phyloP scores from a whole-genome alignment of 352 stramenopile genomes.

The Phytophthora nicotianae region DNA sequence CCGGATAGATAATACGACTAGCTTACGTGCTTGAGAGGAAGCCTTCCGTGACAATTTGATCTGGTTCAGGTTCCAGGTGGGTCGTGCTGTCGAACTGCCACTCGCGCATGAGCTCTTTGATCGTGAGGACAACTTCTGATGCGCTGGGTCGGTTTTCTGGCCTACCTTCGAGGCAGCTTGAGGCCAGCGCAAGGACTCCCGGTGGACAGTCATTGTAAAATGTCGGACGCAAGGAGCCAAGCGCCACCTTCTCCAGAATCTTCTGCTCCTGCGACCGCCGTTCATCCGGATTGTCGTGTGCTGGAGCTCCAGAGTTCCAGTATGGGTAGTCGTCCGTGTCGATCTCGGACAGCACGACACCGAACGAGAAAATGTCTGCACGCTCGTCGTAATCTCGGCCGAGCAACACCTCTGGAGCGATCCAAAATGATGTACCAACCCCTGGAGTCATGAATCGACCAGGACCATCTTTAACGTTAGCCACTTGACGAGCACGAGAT shows the following conservation, averaged over 20 bases:
- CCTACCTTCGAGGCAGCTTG: conserved; percentile 48
- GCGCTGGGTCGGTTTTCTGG: conserved; percentile 50
- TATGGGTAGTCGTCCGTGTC: conserved; percentile 57
- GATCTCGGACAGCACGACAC: conserved; percentile 54
- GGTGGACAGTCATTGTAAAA: conserved; percentile 59
- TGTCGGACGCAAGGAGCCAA: conserved; percentile 45
- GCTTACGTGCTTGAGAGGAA: conserved; percentile 33
- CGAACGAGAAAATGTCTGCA: conserved; percentile 54
- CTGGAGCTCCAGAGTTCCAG: conserved; percentile 46
- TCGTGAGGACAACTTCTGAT: conserved; percentile 42
- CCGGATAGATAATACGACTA: not conserved
- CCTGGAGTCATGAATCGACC: conserved; percentile 61
- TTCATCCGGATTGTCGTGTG: conserved; percentile 30
- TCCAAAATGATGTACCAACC: conserved; percentile 54
- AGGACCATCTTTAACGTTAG: conserved; percentile 17
- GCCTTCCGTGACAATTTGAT: conserved; percentile 31
- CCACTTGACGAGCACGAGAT: conserved; percentile 45
- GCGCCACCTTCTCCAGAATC: conserved; percentile 46
- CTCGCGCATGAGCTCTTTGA: conserved; percentile 43
- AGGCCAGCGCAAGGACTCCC: conserved; percentile 44
- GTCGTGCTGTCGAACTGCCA: conserved; percentile 19
- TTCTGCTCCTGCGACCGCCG: conserved; percentile 46
- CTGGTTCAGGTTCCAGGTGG: conserved; percentile 28
- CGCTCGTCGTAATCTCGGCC: conserved; percentile 51
- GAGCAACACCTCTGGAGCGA: conserved; percentile 47